phyloP scores from a whole-genome alignment of 257 asterid species.

The Plantago ovata region DNA sequence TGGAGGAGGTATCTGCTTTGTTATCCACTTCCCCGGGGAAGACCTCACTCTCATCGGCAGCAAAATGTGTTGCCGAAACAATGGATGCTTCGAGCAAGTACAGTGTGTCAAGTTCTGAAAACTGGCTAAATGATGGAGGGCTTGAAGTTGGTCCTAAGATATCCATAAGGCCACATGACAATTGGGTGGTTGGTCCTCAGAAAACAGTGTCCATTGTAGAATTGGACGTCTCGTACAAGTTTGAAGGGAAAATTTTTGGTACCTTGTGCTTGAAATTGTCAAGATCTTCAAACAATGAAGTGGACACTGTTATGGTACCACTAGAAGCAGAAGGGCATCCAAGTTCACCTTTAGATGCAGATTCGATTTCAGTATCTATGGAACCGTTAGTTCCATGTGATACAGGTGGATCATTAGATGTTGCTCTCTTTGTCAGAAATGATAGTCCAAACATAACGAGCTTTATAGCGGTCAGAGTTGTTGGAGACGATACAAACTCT shows the following conservation, averaged over 20 bases:
- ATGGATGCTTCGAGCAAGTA: slow-evolving; percentile 28
- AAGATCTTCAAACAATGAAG: slow-evolving; percentile 46
- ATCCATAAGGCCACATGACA: slow-evolving; percentile 56
- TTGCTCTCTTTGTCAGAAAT: slow-evolving; percentile 51
- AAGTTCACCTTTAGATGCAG: slow-evolving; percentile 26
- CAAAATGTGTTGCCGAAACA: slow-evolving; percentile 36
- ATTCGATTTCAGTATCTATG: slow-evolving; percentile 37
- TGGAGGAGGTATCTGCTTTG: slow-evolving; percentile 76
- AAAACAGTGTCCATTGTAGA: slow-evolving; percentile 54
- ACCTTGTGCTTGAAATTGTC: slow-evolving; percentile 56
- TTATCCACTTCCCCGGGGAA: slow-evolving; percentile 58
- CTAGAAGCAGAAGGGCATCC: slow-evolving; percentile 59
- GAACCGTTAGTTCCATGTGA: slow-evolving; percentile 41
- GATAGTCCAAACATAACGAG: slow-evolving; percentile 41
- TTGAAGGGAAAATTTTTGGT: slow-evolving; percentile 53
- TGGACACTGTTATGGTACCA: slow-evolving; percentile 64
- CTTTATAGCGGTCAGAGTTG: slow-evolving; percentile 40
- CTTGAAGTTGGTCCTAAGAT: slow-evolving; percentile 40
- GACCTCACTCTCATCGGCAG: slow-evolving; percentile 37
- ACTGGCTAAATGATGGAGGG: slow-evolving; percentile 49
- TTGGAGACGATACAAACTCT: slow-evolving; percentile 33
- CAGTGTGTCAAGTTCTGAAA: slow-evolving; percentile 26
- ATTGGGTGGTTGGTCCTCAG: slow-evolving; percentile 72
- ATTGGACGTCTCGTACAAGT: slow-evolving; percentile 51
- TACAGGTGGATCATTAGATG: slow-evolving; percentile 29